Conservation (phyloP, 257 asterid genomes). For the Ligustrum vulgare region DNA sequence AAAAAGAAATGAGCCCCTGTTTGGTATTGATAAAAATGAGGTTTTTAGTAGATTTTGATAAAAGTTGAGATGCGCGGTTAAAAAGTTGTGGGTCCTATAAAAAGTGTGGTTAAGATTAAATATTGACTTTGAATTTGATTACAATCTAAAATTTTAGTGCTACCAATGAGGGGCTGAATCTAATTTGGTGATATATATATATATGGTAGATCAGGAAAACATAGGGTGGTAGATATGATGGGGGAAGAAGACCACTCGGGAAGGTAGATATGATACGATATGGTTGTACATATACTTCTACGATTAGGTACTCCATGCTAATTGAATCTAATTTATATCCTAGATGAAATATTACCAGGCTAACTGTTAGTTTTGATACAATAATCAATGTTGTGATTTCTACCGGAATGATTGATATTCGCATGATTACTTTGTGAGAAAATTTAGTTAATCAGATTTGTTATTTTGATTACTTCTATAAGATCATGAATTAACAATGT, state of each 20-base stretch:
- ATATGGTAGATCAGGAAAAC: background rate
- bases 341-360: background rate
- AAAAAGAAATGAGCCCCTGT: background rate
- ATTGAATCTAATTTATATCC: background rate
- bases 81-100: too few species aligned
- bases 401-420: background rate
- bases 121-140: too few species aligned
- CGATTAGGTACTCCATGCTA: background rate
- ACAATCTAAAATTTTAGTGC: too few species aligned
- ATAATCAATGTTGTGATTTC: background rate
- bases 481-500: background rate
- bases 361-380: background rate
- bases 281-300: background rate
- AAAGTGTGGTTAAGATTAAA: too few species aligned
- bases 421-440: background rate
- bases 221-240: background rate
- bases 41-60: too few species aligned
- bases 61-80: too few species aligned
- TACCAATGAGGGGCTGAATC: background rate
- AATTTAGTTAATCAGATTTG: background rate
- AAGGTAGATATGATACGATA: background rate
- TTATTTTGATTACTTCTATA: background rate
- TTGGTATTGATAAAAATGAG: too few species aligned
- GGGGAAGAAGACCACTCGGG: background rate
- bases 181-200: background rate